phyloP scores from a whole-genome alignment of 2,329 filamentous ascomycete genomes.

The Verticillium nonalfalfae region DNA sequence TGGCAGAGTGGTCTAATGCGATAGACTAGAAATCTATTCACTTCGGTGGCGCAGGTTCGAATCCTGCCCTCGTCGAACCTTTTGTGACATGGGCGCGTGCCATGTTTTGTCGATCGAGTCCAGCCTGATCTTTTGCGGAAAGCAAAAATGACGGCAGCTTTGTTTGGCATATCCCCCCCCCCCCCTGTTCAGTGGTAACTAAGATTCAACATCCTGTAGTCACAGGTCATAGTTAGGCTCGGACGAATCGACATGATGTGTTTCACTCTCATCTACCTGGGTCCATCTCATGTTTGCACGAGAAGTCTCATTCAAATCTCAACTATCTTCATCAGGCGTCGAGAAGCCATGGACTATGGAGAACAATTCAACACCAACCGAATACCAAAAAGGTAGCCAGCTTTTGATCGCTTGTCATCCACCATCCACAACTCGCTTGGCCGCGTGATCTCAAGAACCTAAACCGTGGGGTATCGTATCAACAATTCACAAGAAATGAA shows the following conservation, averaged over 20 bases:
- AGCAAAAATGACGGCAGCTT: too few relatives aligned
- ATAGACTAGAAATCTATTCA: background rate
- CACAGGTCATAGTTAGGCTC: too few relatives aligned
- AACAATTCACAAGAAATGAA: slow-evolving; percentile 11
- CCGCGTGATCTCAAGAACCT: slow-evolving; percentile 6
- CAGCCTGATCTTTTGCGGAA: too few relatives aligned
- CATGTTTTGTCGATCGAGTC: too few relatives aligned
- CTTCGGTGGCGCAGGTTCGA: background rate
- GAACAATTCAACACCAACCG: too few relatives aligned
- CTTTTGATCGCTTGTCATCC: background rate
- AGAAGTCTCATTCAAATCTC: background rate
- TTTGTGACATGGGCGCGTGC: too few relatives aligned
- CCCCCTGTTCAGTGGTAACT: background rate
- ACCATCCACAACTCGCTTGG: background rate
- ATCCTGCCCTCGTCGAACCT: background rate
- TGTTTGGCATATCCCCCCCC: too few relatives aligned
- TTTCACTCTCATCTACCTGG: too few relatives aligned
- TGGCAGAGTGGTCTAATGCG: background rate
- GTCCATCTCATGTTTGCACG: background rate
- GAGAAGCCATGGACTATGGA: background rate
- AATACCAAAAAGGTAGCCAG: background rate
- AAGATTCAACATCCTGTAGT: background rate
- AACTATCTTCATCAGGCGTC: background rate
- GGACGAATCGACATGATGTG: too few relatives aligned
- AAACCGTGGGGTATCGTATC: slow-evolving; percentile 8